Evolutionary conservation across 495 filamentous ascomycete genomes (phyloP).

Genomic region (Trichoderma erinaceum): DNA sequence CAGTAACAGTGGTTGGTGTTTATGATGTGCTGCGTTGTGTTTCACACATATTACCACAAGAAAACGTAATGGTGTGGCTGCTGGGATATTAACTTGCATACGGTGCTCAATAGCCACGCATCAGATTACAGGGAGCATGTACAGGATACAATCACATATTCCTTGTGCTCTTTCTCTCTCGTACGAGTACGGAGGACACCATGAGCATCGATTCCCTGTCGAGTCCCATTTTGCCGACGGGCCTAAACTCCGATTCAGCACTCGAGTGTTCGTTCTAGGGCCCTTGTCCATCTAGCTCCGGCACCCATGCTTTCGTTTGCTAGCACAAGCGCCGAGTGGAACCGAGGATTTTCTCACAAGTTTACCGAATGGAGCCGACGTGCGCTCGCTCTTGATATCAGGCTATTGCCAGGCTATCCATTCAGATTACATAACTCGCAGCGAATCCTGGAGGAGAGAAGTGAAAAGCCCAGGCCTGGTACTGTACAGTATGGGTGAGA

Average conservation of each 20-base stretch:
- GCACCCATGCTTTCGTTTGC: constrained; percentile 6
- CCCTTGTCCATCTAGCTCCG: constrained; percentile 7
- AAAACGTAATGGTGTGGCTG: constrained; percentile 7
- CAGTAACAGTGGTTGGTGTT: no score
- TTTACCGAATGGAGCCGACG: constrained; percentile 10
- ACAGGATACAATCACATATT: not conserved
- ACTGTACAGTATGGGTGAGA: not conserved
- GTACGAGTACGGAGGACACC: not conserved
- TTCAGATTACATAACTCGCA: constrained; percentile 2
- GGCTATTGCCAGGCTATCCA: not conserved
- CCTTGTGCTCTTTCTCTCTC: not conserved
- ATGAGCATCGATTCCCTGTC: not conserved
- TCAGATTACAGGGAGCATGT: not conserved
- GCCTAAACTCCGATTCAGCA: constrained; percentile 11
- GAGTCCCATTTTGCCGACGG: constrained; percentile 12
- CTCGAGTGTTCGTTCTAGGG: not conserved
- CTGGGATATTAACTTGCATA: not conserved
- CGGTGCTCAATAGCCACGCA: not conserved
- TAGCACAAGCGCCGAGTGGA: constrained; percentile 13
- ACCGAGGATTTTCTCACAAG: not conserved
- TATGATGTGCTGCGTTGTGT: no score
- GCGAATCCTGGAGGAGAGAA: not conserved
- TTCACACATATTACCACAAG: not conserved
- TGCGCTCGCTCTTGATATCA: not conserved
- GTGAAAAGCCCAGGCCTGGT: not conserved